Conservation (phyloP, 179 eudicot genomes). For the Spergularia azorica region DNA sequence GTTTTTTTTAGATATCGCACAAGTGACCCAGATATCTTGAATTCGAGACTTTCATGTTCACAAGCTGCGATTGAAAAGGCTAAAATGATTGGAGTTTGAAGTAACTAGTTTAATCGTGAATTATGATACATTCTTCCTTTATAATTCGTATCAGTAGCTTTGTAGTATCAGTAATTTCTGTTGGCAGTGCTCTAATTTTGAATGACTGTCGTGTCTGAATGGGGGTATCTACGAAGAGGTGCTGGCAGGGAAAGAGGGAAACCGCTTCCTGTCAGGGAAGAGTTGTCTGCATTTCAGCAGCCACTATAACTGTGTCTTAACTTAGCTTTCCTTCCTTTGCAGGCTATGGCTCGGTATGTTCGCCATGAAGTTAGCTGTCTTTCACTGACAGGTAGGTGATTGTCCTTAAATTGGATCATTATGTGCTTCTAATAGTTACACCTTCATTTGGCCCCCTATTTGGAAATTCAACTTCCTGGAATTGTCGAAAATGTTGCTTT, state of each 20-base stretch:
- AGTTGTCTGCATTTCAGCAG: not conserved
- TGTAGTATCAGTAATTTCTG: not conserved
- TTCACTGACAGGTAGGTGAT: constrained; percentile 64
- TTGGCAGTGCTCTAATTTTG: not conserved
- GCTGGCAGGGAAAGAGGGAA: not conserved
- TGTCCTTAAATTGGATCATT: not conserved
- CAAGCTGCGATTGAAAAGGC: not conserved
- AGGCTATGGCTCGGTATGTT: constrained; percentile 83
- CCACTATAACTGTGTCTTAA: not conserved
- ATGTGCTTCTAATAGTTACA: not conserved
- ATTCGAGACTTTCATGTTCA: not conserved
- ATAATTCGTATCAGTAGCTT: not conserved
- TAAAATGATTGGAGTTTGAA: not conserved
- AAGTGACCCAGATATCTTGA: not conserved
- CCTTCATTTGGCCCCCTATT: not conserved
- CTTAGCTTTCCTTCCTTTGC: constrained; percentile 17
- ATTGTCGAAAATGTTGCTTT: not conserved
- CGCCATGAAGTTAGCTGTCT: constrained; percentile 71
- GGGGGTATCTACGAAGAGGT: not conserved
- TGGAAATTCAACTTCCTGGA: no score
- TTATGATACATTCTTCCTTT: not conserved
- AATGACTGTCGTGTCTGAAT: not conserved
- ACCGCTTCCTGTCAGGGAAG: not conserved
- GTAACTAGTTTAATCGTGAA: not conserved
- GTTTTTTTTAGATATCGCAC: not conserved